A percentile compares a stretch with the other conserved stretches of the same genome.
These are phyloP conservation scores for Rhodotorula diobovata DNA, from an alignment of 768 basidiomycete species.

Conservation along the genomic window DNA sequence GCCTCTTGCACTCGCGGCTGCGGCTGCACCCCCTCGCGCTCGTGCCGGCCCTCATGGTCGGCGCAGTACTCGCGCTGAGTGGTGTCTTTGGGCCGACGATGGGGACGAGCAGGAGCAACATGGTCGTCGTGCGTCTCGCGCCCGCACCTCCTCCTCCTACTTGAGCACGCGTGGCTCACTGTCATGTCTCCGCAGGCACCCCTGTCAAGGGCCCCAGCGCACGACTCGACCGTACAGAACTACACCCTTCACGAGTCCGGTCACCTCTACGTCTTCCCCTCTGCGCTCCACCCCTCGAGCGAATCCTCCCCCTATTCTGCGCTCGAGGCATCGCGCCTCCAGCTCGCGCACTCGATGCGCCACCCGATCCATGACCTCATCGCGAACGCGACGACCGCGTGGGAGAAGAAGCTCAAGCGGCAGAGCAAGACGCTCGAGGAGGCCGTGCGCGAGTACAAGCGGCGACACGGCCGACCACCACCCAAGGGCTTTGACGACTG, in stretches of 20 bases:
- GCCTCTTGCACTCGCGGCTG: constrained; percentile 1
- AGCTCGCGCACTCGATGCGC: constrained; percentile 15
- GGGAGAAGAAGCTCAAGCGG: constrained; percentile 59
- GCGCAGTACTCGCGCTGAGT: constrained; percentile 17
- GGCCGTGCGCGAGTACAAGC: constrained; percentile 76
- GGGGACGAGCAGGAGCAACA: background rate
- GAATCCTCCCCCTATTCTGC: constrained; percentile 7
- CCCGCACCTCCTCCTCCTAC: background rate
- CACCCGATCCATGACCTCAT: constrained; percentile 86
- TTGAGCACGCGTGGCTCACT: background rate
- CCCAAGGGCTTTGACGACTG: constrained; percentile 87
- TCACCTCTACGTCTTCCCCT: constrained; percentile 31
- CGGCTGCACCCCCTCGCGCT: constrained; percentile 34
- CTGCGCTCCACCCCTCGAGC: constrained; percentile 17
- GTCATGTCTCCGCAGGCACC: background rate
- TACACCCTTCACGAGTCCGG: constrained; percentile 35
- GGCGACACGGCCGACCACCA: constrained; percentile 68
- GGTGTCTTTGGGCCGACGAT: background rate
- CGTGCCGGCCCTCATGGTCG: constrained; percentile 26
- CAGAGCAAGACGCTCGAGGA: constrained; percentile 75
- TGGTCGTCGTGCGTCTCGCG: constrained; percentile 1
- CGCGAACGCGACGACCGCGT: constrained; percentile 71
- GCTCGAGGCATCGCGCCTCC: background rate
- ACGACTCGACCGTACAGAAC: background rate
- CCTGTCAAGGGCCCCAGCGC: background rate